Base-by-base conservation (phyloP, 495 filamentous ascomycete genomes). In the Aspergillus olivimuriae region DNA sequence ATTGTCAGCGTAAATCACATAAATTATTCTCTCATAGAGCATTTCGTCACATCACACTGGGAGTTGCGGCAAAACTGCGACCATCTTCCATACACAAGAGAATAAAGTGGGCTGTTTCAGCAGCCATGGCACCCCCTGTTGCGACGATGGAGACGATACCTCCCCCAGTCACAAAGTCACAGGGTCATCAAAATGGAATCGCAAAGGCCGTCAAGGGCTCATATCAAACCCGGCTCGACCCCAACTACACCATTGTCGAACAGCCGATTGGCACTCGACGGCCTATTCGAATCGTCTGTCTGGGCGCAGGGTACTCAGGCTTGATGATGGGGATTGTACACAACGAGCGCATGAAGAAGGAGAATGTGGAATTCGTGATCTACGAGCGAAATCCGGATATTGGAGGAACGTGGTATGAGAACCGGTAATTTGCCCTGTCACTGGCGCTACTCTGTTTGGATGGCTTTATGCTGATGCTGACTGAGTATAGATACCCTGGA, bases 391-490 rank as follows among this genome's bases (percentile, higher is more conserved):
- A 55, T 12, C 19, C 39, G 21, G 49, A 49, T 33, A 9, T 56
- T 8, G 53, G 53, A 17, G 53, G 53, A 11, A 56, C 53, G 1
- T 56, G 80, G 79, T 75, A 72, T 31, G 78, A 80, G 55, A 83
- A 83, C 42, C 62, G 50, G 17, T 43, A 43, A 28, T n/a, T n/a
- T n/a, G n/a, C n/a, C n/a, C n/a, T n/a, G n/a, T n/a, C n/a, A n/a
- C n/a, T n/a, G n/a, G n/a, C n/a, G n/a, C n/a, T n/a, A n/a, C n/a
- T n/a, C n/a, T n/a, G n/a, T n/a, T n/a, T n/a, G n/a, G n/a, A n/a
- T n/a, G n/a, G n/a, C n/a, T n/a, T n/a, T n/a, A n/a, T n/a, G n/a
- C n/a, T n/a, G n/a, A n/a, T n/a, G n/a, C n/a, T n/a, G n/a, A n/a
- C n/a, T n/a, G n/a, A n/a, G n/a, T n/a, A n/a, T n/a, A 43, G 41